Conservation (phyloP, 129 eudicot species). For the Flaveria linearis region DNA sequence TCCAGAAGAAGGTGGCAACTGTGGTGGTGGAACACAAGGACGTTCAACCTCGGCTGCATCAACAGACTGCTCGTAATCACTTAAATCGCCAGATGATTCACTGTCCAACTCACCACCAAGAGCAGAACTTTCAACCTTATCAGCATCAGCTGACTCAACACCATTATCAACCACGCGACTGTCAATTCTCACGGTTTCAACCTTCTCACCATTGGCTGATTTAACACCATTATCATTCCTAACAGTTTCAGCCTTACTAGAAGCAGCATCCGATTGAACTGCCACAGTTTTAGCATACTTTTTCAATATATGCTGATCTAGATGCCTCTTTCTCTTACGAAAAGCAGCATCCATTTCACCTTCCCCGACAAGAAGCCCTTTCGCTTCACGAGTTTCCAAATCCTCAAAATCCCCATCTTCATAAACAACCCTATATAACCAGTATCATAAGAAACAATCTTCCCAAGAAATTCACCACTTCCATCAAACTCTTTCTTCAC, state of each 20-base stretch:
- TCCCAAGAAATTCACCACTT: slow-evolving; percentile 70
- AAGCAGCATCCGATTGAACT: slow-evolving; percentile 3
- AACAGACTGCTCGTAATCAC: slow-evolving; percentile 47
- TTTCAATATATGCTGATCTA: slow-evolving; percentile 50
- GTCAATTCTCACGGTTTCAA: slow-evolving; percentile 21
- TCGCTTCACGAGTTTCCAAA: slow-evolving; percentile 68
- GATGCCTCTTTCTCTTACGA: slow-evolving; percentile 43
- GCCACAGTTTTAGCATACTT: slow-evolving; percentile 38
- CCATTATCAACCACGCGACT: slow-evolving; percentile 18
- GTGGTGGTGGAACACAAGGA: slow-evolving; percentile 63
- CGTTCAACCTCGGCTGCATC: slow-evolving; percentile 52
- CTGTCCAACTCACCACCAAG: slow-evolving; percentile 5
- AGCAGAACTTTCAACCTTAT: slow-evolving; percentile 14
- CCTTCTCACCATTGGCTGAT: slow-evolving; percentile 33
- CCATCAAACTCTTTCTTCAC: slow-evolving; percentile 82
- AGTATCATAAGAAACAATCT: slow-evolving; percentile 57
- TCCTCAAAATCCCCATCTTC: slow-evolving; percentile 98
- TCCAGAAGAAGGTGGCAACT: slow-evolving; percentile 83
- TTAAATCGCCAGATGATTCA: slow-evolving; percentile 59
- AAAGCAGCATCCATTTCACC: slow-evolving; percentile 47
- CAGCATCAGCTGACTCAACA: slow-evolving; percentile 38
- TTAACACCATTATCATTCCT: slow-evolving; percentile 34
- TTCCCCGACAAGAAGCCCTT: slow-evolving; percentile 48
- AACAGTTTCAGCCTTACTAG: slow-evolving; percentile 18
- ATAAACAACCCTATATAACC: slow-evolving; percentile 87